Base-by-base conservation (phyloP, 2,329 filamentous ascomycete species). In the Didymella pinodella region DNA sequence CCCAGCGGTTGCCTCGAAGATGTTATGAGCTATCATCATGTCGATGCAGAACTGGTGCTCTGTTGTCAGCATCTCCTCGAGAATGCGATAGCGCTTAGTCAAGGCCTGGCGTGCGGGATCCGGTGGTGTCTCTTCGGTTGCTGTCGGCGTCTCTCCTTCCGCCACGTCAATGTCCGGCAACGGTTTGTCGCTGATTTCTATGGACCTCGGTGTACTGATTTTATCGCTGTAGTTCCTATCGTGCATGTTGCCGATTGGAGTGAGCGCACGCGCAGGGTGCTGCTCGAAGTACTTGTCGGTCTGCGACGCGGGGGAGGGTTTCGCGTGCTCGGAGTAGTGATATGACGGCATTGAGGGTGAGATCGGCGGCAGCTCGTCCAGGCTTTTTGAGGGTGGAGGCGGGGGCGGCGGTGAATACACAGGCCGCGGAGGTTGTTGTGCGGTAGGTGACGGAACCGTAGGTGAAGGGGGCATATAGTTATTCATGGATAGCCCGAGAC, bases 1-100 rank as follows among this genome's bases (percentile, higher is more conserved):
- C 55, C 90, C 88, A 0, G 92, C 91, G 0, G 95, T 98, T 43
- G 92, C 93, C 77, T 96, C 96, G 83, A 98, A 99, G 54, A 99
- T 98, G 72, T 98, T 93, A 71, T 96, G 92, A 2, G 97, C 90
- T 52, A 99, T 94, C 75, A 93, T 97, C 92, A 99, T 94, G 75
- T 99, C 95, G 64, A 92, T 88, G 56, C 96, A 88, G 77, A 96
- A 98, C 6, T 90, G 88, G 47, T 92, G 88, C 75, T 99, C 95
- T 0, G 95, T 99, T 70, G 97, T 93, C 45, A 97, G 85, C 36
- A 99, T 82, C 77, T 99, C 95, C 72, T 94, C 93, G 69, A 98
- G 90, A 47, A 96, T 88, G 74, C 96, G 88, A 54, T 90, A 87
- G 20, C 95, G 90, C 73, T 94, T 90, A 48, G 86, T 86, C 8